phyloP scores from a whole-genome alignment of 257 asterid genomes.

The Solanum clarkiae region DNA sequence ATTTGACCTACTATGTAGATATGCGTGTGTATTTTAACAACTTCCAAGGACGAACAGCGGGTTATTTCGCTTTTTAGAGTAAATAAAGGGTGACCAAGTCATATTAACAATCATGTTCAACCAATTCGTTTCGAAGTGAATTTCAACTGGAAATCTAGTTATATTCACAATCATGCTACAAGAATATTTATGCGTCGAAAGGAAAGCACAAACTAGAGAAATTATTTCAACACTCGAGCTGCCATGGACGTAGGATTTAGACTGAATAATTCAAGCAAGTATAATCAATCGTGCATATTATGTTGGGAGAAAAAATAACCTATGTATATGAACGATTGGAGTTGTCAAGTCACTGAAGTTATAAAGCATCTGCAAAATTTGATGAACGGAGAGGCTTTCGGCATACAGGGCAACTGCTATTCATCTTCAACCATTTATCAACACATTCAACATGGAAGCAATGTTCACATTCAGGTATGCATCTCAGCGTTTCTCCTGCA shows the following conservation, averaged over 20 bases:
- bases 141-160: not conserved
- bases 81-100: not conserved
- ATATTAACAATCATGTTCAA: not conserved
- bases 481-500: slow-evolving; percentile 17
- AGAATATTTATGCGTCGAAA: not conserved
- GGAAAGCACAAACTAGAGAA: not conserved
- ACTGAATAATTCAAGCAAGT: not conserved
- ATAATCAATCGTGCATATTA: not conserved
- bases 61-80: not conserved
- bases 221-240: not conserved
- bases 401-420: slow-evolving; percentile 26
- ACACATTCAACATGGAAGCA: slow-evolving; percentile 32
- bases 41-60: not conserved
- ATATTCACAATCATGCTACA: not conserved
- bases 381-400: slow-evolving; percentile 4
- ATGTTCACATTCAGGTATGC: slow-evolving; percentile 27
- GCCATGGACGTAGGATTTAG: not conserved
- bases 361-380: not conserved
- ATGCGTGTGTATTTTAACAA: not conserved
- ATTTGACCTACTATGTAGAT: not conserved
- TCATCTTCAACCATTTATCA: slow-evolving; percentile 20
- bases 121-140: not conserved
- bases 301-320: not conserved
- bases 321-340: not conserved
- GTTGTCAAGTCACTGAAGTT: not conserved